Percentiles rank a stretch among this genome's conserved stretches.
These are phyloP conservation scores for Fusarium newnesense DNA, from an alignment of 2,329 filamentous ascomycete species.

Conservation along the genomic window DNA sequence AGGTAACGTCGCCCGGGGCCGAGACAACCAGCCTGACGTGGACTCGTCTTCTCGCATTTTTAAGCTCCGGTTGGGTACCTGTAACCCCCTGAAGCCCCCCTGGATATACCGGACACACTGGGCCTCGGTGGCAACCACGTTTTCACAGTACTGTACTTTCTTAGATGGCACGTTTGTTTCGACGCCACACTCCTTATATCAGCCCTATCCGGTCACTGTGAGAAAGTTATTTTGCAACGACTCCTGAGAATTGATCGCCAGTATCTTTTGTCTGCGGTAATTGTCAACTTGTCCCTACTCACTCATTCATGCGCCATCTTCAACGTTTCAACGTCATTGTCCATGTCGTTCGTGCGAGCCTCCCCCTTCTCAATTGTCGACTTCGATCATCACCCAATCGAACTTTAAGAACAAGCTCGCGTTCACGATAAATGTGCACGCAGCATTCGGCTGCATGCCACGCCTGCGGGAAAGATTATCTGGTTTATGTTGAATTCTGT, in stretches of 20 bases:
- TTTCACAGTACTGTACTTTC: slow-evolving; percentile 1
- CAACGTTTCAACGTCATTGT: slow-evolving; percentile 21
- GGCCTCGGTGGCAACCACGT: slow-evolving; percentile 38
- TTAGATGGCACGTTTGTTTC: slow-evolving; percentile 14
- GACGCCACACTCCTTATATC: slow-evolving; percentile 44
- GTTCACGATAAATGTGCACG: slow-evolving; percentile 66
- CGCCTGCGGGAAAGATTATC: slow-evolving; percentile 69
- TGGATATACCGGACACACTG: slow-evolving; percentile 24
- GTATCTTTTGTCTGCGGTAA: slow-evolving; percentile 6
- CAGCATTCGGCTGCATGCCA: slow-evolving; percentile 67
- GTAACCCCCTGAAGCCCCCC: slow-evolving; percentile 26
- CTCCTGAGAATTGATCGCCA: not conserved
- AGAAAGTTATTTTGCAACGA: slow-evolving; percentile 6
- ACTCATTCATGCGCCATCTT: slow-evolving; percentile 3
- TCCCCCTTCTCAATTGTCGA: slow-evolving; percentile 22
- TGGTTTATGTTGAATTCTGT: slow-evolving; percentile 69
- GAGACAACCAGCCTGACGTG: slow-evolving; percentile 34
- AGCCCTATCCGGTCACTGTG: slow-evolving; percentile 40
- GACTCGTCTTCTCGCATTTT: slow-evolving; percentile 27
- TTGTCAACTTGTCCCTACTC: slow-evolving; percentile 6
- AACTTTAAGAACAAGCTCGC: slow-evolving; percentile 33
- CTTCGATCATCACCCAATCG: slow-evolving; percentile 23
- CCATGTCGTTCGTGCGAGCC: slow-evolving; percentile 40
- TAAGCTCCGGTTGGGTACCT: slow-evolving; percentile 35
- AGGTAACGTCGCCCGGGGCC: slow-evolving; percentile 36